These are phyloP conservation scores for Haematococcus lacustris DNA, from an alignment of 139 green algal species.

Conservation along the genomic window DNA sequence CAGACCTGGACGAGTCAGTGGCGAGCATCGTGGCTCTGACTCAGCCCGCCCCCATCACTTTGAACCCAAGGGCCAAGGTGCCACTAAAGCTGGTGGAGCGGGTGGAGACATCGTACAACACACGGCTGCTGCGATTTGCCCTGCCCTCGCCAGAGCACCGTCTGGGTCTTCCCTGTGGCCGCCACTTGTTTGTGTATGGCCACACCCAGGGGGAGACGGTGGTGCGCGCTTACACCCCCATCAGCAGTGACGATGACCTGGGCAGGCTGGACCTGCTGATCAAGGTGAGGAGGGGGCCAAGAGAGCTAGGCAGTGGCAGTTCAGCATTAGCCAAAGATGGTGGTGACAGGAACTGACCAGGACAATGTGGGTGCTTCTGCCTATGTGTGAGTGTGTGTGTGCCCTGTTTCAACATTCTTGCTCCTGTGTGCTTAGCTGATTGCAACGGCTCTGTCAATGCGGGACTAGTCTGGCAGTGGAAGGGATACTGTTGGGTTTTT, in stretches of 20 bases:
- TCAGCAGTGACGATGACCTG: constrained; percentile 67
- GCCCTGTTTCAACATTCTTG: constrained; percentile 89
- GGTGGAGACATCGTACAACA: constrained; percentile 78
- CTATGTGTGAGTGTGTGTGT: too few relatives aligned
- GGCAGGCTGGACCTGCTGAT: constrained; percentile 95
- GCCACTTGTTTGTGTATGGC: constrained; percentile 92
- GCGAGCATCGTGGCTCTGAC: neutral
- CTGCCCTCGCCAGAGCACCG: constrained; percentile 79
- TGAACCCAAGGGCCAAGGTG: constrained; percentile 78
- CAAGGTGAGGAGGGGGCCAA: constrained; percentile 71
- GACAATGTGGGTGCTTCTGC: too few relatives aligned
- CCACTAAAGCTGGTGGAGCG: constrained; percentile 72
- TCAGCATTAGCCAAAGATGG: too few relatives aligned
- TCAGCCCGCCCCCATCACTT: constrained; percentile 23
- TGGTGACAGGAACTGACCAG: too few relatives aligned
- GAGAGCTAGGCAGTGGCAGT: too few relatives aligned
- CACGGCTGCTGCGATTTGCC: constrained; percentile 84
- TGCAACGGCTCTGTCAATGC: too few relatives aligned
- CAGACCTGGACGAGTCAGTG: neutral
- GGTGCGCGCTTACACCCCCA: constrained; percentile 95
- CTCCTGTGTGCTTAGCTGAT: too few relatives aligned
- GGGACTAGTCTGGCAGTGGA: too few relatives aligned
- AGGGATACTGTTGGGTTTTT: too few relatives aligned
- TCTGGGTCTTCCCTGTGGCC: constrained; percentile 84
- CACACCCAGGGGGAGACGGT: constrained; percentile 80